These are phyloP conservation scores for Pseudogymnoascus sp. DNA, from an alignment of 2,329 filamentous ascomycete genomes.

Conservation along the genomic window DNA sequence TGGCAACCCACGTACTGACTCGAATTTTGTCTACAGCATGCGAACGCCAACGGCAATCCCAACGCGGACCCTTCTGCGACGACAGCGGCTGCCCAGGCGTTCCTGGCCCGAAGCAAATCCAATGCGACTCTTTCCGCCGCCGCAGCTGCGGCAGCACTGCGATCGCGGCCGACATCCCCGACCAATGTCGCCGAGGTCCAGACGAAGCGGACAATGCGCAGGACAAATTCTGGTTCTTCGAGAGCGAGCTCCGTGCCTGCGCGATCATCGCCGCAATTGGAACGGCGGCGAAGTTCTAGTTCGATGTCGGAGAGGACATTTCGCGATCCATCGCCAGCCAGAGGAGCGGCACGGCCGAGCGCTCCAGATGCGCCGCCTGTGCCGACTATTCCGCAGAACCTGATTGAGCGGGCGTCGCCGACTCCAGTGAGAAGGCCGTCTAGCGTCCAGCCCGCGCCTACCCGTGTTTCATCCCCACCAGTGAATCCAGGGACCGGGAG, in stretches of 20 bases:
- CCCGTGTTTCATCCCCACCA: slow-evolving; percentile 26
- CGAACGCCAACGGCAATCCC: slow-evolving; percentile 40
- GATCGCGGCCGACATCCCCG: slow-evolving; percentile 67
- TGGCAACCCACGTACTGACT: not conserved
- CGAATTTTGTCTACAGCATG: slow-evolving; percentile 39
- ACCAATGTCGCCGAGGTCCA: slow-evolving; percentile 75
- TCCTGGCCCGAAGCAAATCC: slow-evolving; percentile 58
- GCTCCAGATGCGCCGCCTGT: slow-evolving; percentile 59
- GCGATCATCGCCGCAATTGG: slow-evolving; percentile 39
- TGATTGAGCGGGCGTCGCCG: slow-evolving; percentile 19
- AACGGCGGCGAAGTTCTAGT: slow-evolving; percentile 59
- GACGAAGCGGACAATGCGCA: slow-evolving; percentile 74
- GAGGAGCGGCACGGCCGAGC: slow-evolving; percentile 32
- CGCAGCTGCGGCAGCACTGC: slow-evolving; percentile 77
- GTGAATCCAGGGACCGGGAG: slow-evolving; percentile 23
- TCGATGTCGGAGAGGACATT: slow-evolving; percentile 91
- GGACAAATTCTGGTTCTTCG: slow-evolving; percentile 65
- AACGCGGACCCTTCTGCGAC: slow-evolving; percentile 66
- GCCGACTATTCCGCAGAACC: slow-evolving; percentile 57
- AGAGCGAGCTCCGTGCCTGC: slow-evolving; percentile 41
- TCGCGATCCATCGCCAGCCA: slow-evolving; percentile 62
- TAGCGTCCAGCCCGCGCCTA: slow-evolving; percentile 32
- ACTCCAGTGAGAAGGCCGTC: slow-evolving; percentile 24
- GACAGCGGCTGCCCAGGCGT: slow-evolving; percentile 73
- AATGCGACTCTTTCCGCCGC: slow-evolving; percentile 67